Base-by-base conservation (phyloP, 1,139 yeast genomes). In the Wickerhamomyces sp. region DNA sequence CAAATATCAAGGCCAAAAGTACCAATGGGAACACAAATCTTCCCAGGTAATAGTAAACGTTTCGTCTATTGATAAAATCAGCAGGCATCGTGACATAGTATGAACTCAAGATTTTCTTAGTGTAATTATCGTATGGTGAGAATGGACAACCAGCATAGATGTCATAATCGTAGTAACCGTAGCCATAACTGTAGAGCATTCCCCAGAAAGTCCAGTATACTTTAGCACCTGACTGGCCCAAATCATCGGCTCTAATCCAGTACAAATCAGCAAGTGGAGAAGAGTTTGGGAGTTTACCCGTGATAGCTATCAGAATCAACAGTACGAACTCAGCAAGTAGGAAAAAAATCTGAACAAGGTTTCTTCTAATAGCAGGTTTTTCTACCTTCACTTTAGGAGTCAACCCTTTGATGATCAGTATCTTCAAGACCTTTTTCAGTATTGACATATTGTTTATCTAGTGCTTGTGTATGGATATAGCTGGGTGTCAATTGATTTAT, bases 231-330 rank as follows among this genome's bases (percentile, higher is more conserved):
- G 26, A 9, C 15, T 17, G 11, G 15, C 26, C 26, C 16, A 24
- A 15, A 24, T 24, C 26, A 24, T 24, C 26, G 15, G 26, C 26
- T 24, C 17, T 24, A 17, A 24, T 24, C 26, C 26, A 24, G 17
- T 24, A 24, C 15, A 24, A 12, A 6, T 24, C 17, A 24, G 16
- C 26, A 6, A 24, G 8, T 6, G 26, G 17, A 11, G 25, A 23
- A 12, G 6, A 6, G 16, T 12, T 12, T 24, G 6, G 13, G 26
- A 14, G 15, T 24, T 24, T 24, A 8, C 26, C 26, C 6, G 26
- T 24, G 10, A 24, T 7, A 13, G 26, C 26, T 14, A 24, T 24
- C 16, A 24, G 17, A 24, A 24, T 12, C 17, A 24, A 6, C 5
- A 14, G 6, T 7, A n/a, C 26, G 12, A 24, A 24, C 11, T 9